Base-by-base conservation (phyloP, 2,329 filamentous ascomycete genomes). In the Gnomoniopsis sp. region DNA sequence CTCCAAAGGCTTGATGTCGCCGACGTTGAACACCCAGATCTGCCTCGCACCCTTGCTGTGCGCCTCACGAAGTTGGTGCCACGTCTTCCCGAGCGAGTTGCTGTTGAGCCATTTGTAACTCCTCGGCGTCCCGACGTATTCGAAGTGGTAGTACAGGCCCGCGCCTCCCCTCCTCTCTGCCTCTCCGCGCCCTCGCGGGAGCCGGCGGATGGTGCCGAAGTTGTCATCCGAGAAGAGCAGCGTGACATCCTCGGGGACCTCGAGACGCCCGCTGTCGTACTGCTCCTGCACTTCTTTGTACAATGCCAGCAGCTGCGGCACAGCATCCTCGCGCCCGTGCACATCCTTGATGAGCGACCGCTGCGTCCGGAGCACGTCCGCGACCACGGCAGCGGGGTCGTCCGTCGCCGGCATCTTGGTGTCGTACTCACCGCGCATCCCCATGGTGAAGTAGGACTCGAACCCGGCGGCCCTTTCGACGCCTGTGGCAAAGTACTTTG, bases 221-320 rank as follows among this genome's bases (percentile, higher is more conserved):
- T 87, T 88, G 62, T 88, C 85, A 57, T 88, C 85, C 0, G 83
- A 77, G 69, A 84, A 88, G 0, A 88, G 71, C 2, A 88, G 71
- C 0, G 82, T 88, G 7, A 88, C 78, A 62, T 87, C 80, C 2
- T 87, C 84, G 0, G 84, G 82, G 0, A 87, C 79, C 1, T 76
- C 69, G 62, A 88, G 76, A 10, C 36, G 48, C 0, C 85, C 84
- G 0, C 78, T 76, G 51, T 88, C 82, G 41, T 84, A 87, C 62
- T 87, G 85, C 12, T 79, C 79, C 64, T 84, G 81, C 0, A 88
- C 84, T 60, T 88, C 86, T 58, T 88, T 88, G 66, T 88, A 89
- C 34, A 88, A 68, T 12, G 84, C 85, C 75, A 85, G 82, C 57
- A 87, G 77, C 66, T 88, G 77, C 3, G 69, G 67, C 0, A 78